Evolutionary conservation across 352 stramenopile species (phyloP).

Genomic region (Globisporangium nunn): DNA sequence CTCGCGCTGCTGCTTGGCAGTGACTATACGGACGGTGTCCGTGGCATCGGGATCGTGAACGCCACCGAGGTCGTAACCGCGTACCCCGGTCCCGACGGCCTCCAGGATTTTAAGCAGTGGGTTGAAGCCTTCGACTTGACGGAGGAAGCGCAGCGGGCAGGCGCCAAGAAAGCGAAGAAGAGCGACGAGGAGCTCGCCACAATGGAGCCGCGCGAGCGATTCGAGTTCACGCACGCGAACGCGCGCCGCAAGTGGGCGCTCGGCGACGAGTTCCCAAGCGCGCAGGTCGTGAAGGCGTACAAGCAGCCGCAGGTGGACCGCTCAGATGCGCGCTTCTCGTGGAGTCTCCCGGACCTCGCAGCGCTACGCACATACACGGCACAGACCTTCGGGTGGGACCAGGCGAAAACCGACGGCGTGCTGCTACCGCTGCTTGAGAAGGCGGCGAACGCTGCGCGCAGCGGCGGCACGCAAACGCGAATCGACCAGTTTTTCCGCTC

Average conservation of each 20-base stretch:
- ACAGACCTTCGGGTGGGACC: constrained; percentile 90
- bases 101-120: constrained; percentile 79
- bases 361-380: constrained; percentile 84
- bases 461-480: constrained; percentile 70
- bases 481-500: constrained; percentile 95
- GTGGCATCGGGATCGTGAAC: constrained; percentile 82
- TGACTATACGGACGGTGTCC: constrained; percentile 92
- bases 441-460: constrained; percentile 15
- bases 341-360: constrained; percentile 86
- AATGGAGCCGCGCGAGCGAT: constrained; percentile 54
- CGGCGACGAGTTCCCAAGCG: constrained; percentile 91
- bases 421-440: constrained; percentile 87
- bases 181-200: constrained; percentile 33
- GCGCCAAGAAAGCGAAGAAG: constrained; percentile 50
- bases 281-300: constrained; percentile 91
- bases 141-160: constrained; percentile 40
- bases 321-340: constrained; percentile 88
- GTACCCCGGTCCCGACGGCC: constrained; percentile 82
- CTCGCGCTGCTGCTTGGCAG: constrained; percentile 92
- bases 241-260: constrained; percentile 89
- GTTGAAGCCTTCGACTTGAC: constrained; percentile 55
- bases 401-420: constrained; percentile 84
- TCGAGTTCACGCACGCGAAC: constrained; percentile 90
- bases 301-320: constrained; percentile 85
- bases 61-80: constrained; percentile 67